Conservation (phyloP, 2,329 filamentous ascomycete genomes). For the Escovopsis sp. region DNA sequence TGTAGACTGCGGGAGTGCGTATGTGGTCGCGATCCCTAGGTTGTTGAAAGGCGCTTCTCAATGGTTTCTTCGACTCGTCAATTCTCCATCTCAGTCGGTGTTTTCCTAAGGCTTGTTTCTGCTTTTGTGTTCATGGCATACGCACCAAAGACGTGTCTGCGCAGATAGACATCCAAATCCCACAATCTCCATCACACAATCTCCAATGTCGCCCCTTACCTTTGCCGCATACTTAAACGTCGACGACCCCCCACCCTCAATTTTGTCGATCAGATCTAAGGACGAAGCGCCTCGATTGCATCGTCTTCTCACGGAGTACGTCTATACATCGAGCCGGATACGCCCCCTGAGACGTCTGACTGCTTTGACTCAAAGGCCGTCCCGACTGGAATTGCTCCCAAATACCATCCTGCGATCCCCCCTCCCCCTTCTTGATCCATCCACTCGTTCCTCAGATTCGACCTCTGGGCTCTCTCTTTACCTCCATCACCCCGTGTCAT, state of each 20-base stretch:
- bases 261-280: conserved; percentile 3
- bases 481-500: no score
- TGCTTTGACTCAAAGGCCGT: not conserved
- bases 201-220: not conserved
- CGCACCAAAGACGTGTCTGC: conserved; percentile 11
- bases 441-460: not conserved
- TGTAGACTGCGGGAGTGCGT: no score
- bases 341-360: not conserved
- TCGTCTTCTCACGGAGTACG: not conserved
- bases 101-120: conserved; percentile 2
- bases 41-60: not conserved
- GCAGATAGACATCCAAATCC: no score
- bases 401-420: not conserved
- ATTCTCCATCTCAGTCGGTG: conserved; percentile 1
- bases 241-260: conserved; percentile 14
- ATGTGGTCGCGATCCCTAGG: not conserved
- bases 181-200: no score
- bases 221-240: conserved; percentile 18
- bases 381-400: not conserved
- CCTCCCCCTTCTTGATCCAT: not conserved
- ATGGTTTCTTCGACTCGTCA: conserved; percentile 6
- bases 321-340: not conserved
- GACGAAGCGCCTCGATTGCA: conserved; percentile 4
- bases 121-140: conserved; percentile 1
- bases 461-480: no score